A percentile compares a stretch with the other conserved stretches of the same genome.
Evolutionary conservation across 257 asterid genomes (phyloP).

Genomic region (Buddleja alternifolia): DNA sequence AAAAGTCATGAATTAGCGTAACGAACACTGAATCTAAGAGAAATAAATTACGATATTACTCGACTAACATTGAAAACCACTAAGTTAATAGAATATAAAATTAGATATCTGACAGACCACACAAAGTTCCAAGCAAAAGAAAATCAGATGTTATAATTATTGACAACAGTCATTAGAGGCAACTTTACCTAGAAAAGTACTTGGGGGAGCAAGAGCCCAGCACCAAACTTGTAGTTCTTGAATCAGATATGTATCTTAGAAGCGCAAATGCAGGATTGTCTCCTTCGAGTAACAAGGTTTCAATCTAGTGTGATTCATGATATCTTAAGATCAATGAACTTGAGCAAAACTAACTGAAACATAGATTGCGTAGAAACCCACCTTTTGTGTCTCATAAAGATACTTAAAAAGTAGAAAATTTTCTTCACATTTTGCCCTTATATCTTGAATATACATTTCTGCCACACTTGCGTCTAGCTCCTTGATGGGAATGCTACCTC

Average conservation of each 20-base stretch:
- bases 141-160: constrained; percentile 1
- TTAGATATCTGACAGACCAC: not conserved
- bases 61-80: not conserved
- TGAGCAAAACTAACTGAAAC: constrained; percentile 21
- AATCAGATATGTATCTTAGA: constrained; percentile 57
- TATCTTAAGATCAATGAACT: constrained; percentile 26
- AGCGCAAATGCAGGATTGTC: constrained; percentile 70
- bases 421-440: constrained; percentile 60
- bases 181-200: constrained; percentile 59
- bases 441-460: constrained; percentile 58
- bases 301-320: constrained; percentile 50
- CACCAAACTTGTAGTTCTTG: constrained; percentile 59
- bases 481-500: constrained; percentile 58
- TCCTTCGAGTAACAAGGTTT: constrained; percentile 75
- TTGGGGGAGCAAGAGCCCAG: constrained; percentile 72
- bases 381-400: constrained; percentile 47
- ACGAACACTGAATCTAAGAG: not conserved
- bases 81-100: not conserved
- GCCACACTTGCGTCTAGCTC: constrained; percentile 64
- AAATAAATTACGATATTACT: not conserved
- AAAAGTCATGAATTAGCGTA: constrained; percentile 1
- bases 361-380: constrained; percentile 28
- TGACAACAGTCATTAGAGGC: constrained; percentile 2
- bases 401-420: constrained; percentile 49
- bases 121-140: not conserved